A percentile compares a stretch with the other conserved stretches of the same genome.
Evolutionary conservation across 352 stramenopile species (phyloP).

Genomic region (Globisporangium orthogonon): DNA sequence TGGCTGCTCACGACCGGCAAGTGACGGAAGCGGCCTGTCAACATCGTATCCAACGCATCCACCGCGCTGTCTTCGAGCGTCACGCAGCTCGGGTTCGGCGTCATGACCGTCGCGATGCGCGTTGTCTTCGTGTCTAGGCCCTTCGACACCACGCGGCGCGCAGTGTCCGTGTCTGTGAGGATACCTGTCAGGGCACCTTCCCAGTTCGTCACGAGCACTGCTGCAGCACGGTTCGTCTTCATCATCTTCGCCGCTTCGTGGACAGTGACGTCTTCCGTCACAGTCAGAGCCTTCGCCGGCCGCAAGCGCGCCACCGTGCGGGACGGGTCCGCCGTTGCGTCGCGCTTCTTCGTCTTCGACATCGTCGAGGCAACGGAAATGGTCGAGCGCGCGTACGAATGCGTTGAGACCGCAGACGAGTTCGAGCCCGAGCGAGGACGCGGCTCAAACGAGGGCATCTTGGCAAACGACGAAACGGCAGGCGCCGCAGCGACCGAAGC

Average conservation of each 20-base stretch:
- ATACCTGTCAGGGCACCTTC: slow-evolving; percentile 90
- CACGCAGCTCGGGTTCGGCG: slow-evolving; percentile 76
- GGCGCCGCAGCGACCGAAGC: slow-evolving; percentile 8
- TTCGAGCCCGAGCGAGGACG: slow-evolving; percentile 66
- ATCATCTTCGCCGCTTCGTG: slow-evolving; percentile 88
- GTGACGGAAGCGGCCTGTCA: slow-evolving; percentile 92
- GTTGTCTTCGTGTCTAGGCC: slow-evolving; percentile 61
- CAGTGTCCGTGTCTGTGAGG: slow-evolving; percentile 91
- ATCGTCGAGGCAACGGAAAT: slow-evolving; percentile 76
- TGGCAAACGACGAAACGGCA: slow-evolving; percentile 7
- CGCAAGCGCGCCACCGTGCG: slow-evolving; percentile 73
- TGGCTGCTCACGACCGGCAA: slow-evolving; percentile 90
- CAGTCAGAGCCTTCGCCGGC: slow-evolving; percentile 87
- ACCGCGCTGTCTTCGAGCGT: slow-evolving; percentile 78
- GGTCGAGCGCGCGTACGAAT: slow-evolving; percentile 77
- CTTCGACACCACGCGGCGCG: slow-evolving; percentile 74
- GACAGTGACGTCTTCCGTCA: slow-evolving; percentile 71
- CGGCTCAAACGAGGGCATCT: slow-evolving; percentile 16
- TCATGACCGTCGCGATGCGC: slow-evolving; percentile 78
- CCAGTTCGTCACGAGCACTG: slow-evolving; percentile 88
- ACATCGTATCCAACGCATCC: slow-evolving; percentile 81
- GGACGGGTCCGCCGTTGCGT: slow-evolving; percentile 40
- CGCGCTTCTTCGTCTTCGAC: slow-evolving; percentile 54
- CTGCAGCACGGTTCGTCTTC: slow-evolving; percentile 87
- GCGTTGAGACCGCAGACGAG: slow-evolving; percentile 61